Base-by-base conservation (phyloP, 495 filamentous ascomycete species). In the Melanomma pulvis-pyrius region DNA sequence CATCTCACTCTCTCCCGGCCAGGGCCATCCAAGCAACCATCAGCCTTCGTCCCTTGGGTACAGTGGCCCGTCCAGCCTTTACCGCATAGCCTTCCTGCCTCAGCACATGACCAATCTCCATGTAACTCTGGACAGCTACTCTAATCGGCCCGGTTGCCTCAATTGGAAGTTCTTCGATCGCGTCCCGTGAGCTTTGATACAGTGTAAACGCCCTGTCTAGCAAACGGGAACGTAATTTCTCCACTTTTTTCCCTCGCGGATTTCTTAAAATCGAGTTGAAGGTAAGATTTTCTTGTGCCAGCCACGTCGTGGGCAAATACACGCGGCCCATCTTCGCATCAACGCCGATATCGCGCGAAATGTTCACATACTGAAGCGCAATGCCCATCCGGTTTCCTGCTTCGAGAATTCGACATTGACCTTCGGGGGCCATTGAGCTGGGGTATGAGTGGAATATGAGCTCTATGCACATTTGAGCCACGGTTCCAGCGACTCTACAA, bases 101-200 rank as follows among this genome's bases (percentile, higher is more conserved):
- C 53, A 87, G 72, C 55, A 87, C 82, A 39, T 86, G 73, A 15
- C 86, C 88, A 73, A 90, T 91, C 70, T 88, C 87, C 82, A 91
- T 87, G 63, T 91, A 91, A 65, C 85, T 88, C 75, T 90, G 87
- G 0, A 90, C 84, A 2, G 86, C 87, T 9, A 88, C 86, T 29
- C 83, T 77, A 73, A 90, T 81, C 1, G 87, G 85, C 4, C 81
- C 83, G 58, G 83, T 77, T 4, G 82, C 82, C 56, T 83, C 81
- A 0, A 28, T 12, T 4, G 88, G 88, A 12, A 91, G 72, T 64
- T 80, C 61, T 48, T 84, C 78, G 71, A 91, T 87, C 0, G 81
- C 79, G 0, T 46, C 69, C 55, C 79, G 74, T 5, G 83, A 80
- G 21, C 73, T 74, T 5, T 75, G 63, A 68, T 90, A 87, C 26